Evolutionary conservation across 345 rosid species (phyloP).

Genomic region (Syzygium aromaticum): DNA sequence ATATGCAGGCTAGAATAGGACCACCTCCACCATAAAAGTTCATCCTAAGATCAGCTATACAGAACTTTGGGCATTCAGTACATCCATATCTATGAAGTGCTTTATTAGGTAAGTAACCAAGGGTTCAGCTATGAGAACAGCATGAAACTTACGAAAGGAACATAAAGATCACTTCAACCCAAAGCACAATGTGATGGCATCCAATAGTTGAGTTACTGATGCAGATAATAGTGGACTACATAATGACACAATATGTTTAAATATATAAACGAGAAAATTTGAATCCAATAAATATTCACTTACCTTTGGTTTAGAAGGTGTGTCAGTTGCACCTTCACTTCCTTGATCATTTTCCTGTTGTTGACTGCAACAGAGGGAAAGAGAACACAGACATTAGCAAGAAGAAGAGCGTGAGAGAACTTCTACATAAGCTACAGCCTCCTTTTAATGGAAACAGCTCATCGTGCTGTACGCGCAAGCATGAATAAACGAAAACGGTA

Average conservation of each 20-base stretch:
- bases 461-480: neutral
- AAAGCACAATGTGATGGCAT: neutral
- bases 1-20: neutral
- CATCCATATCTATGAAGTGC: neutral
- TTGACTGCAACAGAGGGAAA: slow-evolving; percentile 9
- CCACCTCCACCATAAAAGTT: neutral
- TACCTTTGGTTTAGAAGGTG: slow-evolving; percentile 58
- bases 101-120: neutral
- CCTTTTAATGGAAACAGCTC: neutral
- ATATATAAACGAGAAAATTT: neutral
- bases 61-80: neutral
- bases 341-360: slow-evolving; percentile 29
- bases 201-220: neutral
- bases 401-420: neutral
- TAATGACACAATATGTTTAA: neutral
- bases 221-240: neutral
- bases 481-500: neutral
- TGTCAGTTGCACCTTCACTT: slow-evolving; percentile 23
- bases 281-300: neutral
- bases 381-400: slow-evolving; percentile 1
- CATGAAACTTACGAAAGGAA: neutral
- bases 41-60: neutral
- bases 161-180: neutral
- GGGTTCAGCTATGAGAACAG: neutral
- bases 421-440: neutral